Base-by-base conservation (phyloP, 164 flowering plant genomes). In the Paratinospora sagittata region DNA sequence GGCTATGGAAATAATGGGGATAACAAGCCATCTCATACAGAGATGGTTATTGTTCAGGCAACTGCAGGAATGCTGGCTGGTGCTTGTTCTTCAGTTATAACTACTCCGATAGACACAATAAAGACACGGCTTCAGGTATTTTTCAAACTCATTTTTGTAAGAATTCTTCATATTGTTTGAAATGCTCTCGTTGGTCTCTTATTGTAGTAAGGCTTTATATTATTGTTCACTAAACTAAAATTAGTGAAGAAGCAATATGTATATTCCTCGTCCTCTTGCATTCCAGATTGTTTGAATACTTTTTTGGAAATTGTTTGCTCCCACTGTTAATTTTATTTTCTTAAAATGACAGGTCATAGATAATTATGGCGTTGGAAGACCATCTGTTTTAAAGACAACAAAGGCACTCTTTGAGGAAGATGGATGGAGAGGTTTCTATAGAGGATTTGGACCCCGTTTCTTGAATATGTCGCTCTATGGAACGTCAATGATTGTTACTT, bases 61-160 rank as follows among this genome's bases (percentile, higher is more conserved):
- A 72, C 89, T 13, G 94, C 93, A 23, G 96, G 96, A 76, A 79
- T 86, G 76, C 66, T 85, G 16, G 98, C 95, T 70, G 98, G 96
- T 72, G 94, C 93, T 63, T 82, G 86, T 77, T 84, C 93, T 26
- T 88, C 97, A 24, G 75, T 88, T 39, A 76, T 92, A 47, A 92
- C 98, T 27, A 92, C 95, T 77, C 96, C 98, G 2, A 72, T 92
- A 63, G 98, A 92, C 76, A 90, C 96, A 14, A 86, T 90, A 33
- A 92, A 89, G 82, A 92, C 98, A n/a, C 78, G 92, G 64, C 90
- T 92, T 72, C 96, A 92, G 90, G 97, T 90, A 71, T n/a, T n/a
- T n/a, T n/a, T n/a, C n/a, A n/a, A n/a, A n/a, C n/a, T n/a, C n/a
- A n/a, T n/a, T n/a, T n/a, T n/a, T n/a, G n/a, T n/a, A n/a, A n/a